Evolutionary conservation across 768 basidiomycete species (phyloP).

Genomic region (Mycena albidolilacea): DNA sequence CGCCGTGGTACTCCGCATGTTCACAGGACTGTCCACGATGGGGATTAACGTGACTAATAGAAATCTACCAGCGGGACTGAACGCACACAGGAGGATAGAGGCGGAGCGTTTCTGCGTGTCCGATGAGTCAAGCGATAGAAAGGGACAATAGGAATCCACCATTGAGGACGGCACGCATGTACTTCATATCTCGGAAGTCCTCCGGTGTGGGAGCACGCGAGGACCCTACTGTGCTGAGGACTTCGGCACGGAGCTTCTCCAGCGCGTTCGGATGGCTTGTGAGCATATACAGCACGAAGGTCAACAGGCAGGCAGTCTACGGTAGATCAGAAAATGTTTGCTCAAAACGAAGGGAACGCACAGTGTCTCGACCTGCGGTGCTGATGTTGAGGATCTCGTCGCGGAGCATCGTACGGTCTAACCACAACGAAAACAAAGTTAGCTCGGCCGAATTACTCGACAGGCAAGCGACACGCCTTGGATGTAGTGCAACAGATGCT

Average conservation of each 20-base stretch:
- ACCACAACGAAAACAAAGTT: background rate
- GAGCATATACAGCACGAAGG: conserved; percentile 69
- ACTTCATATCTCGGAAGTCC: conserved; percentile 72
- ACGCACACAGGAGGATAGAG: conserved; percentile 65
- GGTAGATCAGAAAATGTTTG: background rate
- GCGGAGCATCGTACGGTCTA: conserved; percentile 59
- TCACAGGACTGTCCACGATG: background rate
- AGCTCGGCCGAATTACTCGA: background rate
- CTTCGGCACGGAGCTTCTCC: conserved; percentile 63
- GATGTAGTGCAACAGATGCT: conserved; percentile 67
- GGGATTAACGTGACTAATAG: background rate
- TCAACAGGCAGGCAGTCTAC: conserved; percentile 65
- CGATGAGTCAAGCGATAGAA: background rate
- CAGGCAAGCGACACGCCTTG: conserved; percentile 54
- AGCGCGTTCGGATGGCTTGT: conserved; percentile 65
- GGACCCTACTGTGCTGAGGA: conserved; percentile 62
- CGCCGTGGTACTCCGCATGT: conserved; percentile 42
- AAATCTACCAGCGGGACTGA: conserved; percentile 3
- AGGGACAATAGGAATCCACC: conserved; percentile 46
- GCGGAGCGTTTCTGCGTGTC: conserved; percentile 57
- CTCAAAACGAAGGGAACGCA: conserved; percentile 25
- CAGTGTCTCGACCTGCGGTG: conserved; percentile 63
- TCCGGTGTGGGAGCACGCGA: conserved; percentile 65
- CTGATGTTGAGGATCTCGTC: conserved; percentile 64
- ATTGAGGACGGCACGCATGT: conserved; percentile 71